Base-by-base conservation (phyloP, 148 eudicot species). In the Rhododendron mucronatum region DNA sequence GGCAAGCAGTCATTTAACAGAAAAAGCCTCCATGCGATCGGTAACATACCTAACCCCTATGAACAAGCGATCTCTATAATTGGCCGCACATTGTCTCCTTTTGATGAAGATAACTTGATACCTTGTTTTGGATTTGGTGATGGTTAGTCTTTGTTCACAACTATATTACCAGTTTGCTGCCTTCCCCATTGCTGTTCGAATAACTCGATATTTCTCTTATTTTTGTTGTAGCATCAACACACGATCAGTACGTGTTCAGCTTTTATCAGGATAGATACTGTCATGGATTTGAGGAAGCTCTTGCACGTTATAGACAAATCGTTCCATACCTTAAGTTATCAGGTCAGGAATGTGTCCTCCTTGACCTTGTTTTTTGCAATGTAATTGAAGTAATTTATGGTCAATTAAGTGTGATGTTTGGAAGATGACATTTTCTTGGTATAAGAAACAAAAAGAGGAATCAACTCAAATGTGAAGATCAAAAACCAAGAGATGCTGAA, bases 71-170 rank as follows among this genome's bases (percentile, higher is more conserved):
- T 95, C 88, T 94, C 98, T 86, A 90, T 95, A 55, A 92, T 95
- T 90, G 98, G 98, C 83, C 91, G 89, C 75, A 92, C 96, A 77
- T 86, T 95, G 82, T 92, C 98, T 88, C 95, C 98, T 74, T 95
- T 95, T 74, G 98, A 95, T 78, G 98, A 95, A 79, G 98, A 95
- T 87, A 93, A 94, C 87, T 86, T 94, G 89, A 95, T 95, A 83
- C 98, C 98, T 84, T 95, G 96, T 87, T 94, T 93, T 88, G 98
- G 98, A 80, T 95, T 95, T 83, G 98, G 98, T 86, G 98, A 95
- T 86, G 96, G 98, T 95, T 75, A 86, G 96, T 92, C 47, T 48
- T 79, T 81, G 47, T 78, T 71, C 15, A 53, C 84, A 80, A 78
- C 33, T 15, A 8, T 78, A 77, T 53, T 61, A 45, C 39, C 16